Base-by-base conservation (phyloP, 2,329 filamentous ascomycete genomes). In the Phialemonium atrogriseum region DNA sequence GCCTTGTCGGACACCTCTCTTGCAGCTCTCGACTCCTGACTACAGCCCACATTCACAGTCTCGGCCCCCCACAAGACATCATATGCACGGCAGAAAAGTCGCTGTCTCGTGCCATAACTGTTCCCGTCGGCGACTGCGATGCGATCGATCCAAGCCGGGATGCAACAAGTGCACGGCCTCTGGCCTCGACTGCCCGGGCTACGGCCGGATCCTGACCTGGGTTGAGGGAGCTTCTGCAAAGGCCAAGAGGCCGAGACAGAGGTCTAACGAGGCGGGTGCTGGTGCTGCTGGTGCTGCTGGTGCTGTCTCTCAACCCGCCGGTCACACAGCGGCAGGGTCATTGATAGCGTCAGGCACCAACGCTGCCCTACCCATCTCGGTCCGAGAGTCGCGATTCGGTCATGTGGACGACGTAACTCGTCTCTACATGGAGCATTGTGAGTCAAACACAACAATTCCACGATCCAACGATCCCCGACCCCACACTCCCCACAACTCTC, bases 391-490 rank as follows among this genome's bases (percentile, higher is more conserved):
- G 24, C 24, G 7, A 8, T 15, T 14, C 17, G 15, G 24, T 10
- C 15, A 26, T 16, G 17, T 26, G 6, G 24, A 26, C 13, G 24
- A 16, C 15, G 7, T 10, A 5, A 5, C 24, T 8, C 17, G 15
- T 8, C 12, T 15, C 10, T 26, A 26, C n/a, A 5, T 26, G 8
- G 17, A 26, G 24, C 24, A 26, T 15, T 26, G 24, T 26, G n/a
- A 15, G 24, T 22, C 11, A 26, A 13, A 15, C 9, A 26, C 24
- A 7, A 13, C 6, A n/a, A 5, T 22, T 26, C 24, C 24, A 65
- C 67, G n/a, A n/a, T n/a, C n/a, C n/a, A n/a, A n/a, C n/a, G n/a
- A n/a, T n/a, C n/a, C n/a, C n/a, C n/a, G n/a, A n/a, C n/a, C n/a
- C n/a, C n/a, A n/a, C n/a, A n/a, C n/a, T n/a, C n/a, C n/a, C n/a